Base-by-base conservation (phyloP, 495 filamentous ascomycete genomes). In the Physcia stellaris region DNA sequence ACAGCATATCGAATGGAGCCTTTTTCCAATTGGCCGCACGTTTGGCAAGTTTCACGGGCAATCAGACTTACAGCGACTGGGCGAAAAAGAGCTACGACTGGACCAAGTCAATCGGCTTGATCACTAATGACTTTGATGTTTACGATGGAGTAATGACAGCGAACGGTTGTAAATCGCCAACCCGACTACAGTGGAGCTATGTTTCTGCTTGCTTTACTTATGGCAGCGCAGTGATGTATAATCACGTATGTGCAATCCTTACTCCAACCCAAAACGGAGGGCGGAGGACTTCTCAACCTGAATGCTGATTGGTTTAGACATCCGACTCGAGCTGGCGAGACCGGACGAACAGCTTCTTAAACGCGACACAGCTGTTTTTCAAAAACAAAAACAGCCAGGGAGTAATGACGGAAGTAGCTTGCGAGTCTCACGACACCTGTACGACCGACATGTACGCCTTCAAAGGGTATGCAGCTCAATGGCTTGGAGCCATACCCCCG, bases 21-120 rank as follows among this genome's bases (percentile, higher is more conserved):
- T 75, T 90, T 47, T 85, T 88, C 57, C 83, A 86, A 52, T 61
- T 90, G n/a, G 75, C 79, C n/a, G 68, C 82, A 0, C 75, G 83
- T 1, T 62, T 90, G 9, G 79, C 71, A 3, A 64, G 73, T 11
- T 86, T 82, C 53, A 87, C 83, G 4, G 73, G 74, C 24, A 86
- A 88, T 54, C 50, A 71, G 34, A 85, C 81, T 0, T 88, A 88
- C 51, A 67, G 68, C 2, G 64, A 79, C 29, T 86, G 82, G 83
- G 83, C 81, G 3, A 62, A 72, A 40, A 77, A 71, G 44, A 66
- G 75, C 26, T 86, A 64, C 59, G 73, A 80, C 21, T 92, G 84
- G 84, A 71, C 71, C 47, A 54, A 55, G 1, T 46, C 51, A 0
- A 63, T 74, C 9, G 71, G 76, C 4, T 60, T 87, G 21, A 57